Evolutionary conservation across 1,284 basidiomycete species (phyloP).

Genomic region (Apiotrichum gamsii): DNA sequence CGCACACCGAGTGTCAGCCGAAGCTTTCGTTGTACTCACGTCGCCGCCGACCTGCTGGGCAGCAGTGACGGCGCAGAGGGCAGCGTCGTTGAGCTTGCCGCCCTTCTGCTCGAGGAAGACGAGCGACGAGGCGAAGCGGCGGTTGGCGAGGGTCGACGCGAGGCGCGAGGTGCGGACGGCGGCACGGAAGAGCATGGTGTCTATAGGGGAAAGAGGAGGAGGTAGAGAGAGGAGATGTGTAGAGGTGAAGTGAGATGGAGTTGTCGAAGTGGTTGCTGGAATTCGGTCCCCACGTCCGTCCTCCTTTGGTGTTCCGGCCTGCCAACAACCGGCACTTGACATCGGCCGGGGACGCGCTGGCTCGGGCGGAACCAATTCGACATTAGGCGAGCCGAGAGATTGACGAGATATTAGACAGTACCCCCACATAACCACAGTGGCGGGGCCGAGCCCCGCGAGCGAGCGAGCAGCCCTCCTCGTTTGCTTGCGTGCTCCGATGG

Average conservation of each 20-base stretch:
- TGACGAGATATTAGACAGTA: too few relatives aligned
- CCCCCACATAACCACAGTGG: too few relatives aligned
- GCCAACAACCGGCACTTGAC: too few relatives aligned
- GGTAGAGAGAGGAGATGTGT: not conserved
- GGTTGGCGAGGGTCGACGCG: constrained; percentile 15
- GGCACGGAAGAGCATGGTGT: constrained; percentile 20
- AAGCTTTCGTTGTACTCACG: constrained; percentile 34
- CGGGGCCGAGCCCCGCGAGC: too few relatives aligned
- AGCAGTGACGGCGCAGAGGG: constrained; percentile 84
- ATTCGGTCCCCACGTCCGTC: too few relatives aligned
- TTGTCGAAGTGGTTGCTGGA: not conserved
- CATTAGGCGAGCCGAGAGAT: too few relatives aligned
- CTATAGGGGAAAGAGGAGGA: too few relatives aligned
- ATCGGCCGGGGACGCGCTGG: too few relatives aligned
- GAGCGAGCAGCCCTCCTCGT: too few relatives aligned
- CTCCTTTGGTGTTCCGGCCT: too few relatives aligned
- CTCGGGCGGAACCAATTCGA: too few relatives aligned
- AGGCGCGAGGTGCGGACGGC: constrained; percentile 16
- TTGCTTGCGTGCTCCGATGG: too few relatives aligned
- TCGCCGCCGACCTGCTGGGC: constrained; percentile 68
- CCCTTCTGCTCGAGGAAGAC: constrained; percentile 83
- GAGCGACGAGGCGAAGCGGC: constrained; percentile 53
- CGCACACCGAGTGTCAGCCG: not conserved
- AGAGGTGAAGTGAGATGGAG: not conserved
- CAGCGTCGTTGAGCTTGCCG: constrained; percentile 73